Evolutionary conservation across 768 basidiomycete species (phyloP), one percentile per base, ranked within the genome.

Genomic region (Amanita pallidorosea): DNA sequence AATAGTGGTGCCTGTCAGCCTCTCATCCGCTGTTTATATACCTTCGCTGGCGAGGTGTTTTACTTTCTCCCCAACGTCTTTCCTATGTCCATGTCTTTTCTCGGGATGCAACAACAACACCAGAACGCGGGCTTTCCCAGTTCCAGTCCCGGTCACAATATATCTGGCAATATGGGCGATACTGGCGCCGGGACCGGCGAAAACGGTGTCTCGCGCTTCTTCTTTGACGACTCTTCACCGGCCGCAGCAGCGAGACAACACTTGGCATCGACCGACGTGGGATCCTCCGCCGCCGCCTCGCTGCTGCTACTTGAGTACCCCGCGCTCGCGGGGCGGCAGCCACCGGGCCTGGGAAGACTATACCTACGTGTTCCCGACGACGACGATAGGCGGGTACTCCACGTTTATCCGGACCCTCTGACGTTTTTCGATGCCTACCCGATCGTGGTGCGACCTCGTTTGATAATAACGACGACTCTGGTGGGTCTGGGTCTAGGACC

Each of bases 1-100:
- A 27, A 4, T 5, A 27, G 42, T 48, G 35, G 47, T 38, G 27
- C 47, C 40, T 50, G 49, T 43, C 49, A 50, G 49, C 49, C 49
- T 50, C 33, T 7, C 49, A 49, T 41, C 40, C 38, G 49, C 27
- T 20, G n/a, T 8, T 43, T 50, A 31, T 34, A 50, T 49, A 42
- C 3, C 23, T 25, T 48, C 47, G 47, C 23, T 17, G 25, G 2
- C 7, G 3, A n/a, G 8, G 12, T 48, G 35, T 37, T 38, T 38
- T 27, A 6, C 20, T 5, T 5, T 29, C 31, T 31, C 11, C 31
- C 7, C 11, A 31, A 2, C 31, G 11, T 29, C 12, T 5, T 27
- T 23, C 5, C 1, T 5, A 27, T 27, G 25, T 27, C 25, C 7
- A 29, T 29, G 29, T 29, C 18, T n/a, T 29, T 17, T 9, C 35